Evolutionary conservation across 2,329 filamentous ascomycete species (phyloP).

Genomic region (Stenocarpella maydis): DNA sequence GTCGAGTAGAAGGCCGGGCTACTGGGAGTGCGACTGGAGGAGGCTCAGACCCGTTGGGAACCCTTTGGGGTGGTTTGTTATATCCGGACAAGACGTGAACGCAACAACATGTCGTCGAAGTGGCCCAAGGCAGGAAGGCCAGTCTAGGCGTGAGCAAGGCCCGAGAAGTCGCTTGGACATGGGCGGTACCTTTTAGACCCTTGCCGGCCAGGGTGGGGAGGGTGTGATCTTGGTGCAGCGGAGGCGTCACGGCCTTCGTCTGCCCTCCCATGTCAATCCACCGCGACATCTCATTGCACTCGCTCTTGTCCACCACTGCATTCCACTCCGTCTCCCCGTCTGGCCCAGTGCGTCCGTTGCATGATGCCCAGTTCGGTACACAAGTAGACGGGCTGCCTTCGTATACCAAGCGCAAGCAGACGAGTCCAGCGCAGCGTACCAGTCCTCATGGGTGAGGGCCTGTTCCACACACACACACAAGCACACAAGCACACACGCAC

Average conservation of each 20-base stretch:
- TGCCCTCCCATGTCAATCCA: slow-evolving; percentile 32
- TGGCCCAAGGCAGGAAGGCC: slow-evolving; percentile 27
- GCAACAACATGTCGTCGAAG: slow-evolving; percentile 29
- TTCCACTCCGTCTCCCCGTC: slow-evolving; percentile 3
- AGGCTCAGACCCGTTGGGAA: slow-evolving; percentile 5
- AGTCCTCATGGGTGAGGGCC: not conserved
- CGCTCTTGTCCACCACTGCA: slow-evolving; percentile 24
- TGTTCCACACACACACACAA: slow-evolving; percentile 1
- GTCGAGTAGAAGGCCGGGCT: not conserved
- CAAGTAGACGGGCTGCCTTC: too few relatives aligned
- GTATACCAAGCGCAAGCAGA: too few relatives aligned
- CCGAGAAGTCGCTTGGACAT: slow-evolving; percentile 19
- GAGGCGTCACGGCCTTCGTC: slow-evolving; percentile 32
- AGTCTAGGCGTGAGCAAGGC: slow-evolving; percentile 8
- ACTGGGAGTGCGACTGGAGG: not conserved
- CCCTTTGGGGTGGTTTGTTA: not conserved
- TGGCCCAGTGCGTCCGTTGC: not conserved
- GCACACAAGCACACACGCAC: slow-evolving; percentile 5
- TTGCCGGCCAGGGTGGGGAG: slow-evolving; percentile 23
- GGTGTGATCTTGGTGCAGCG: slow-evolving; percentile 34
- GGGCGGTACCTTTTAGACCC: not conserved
- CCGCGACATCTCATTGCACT: slow-evolving; percentile 33
- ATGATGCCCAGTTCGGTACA: not conserved
- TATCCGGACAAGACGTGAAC: slow-evolving; percentile 5
- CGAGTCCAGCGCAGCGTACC: too few relatives aligned